Conservation (phyloP, 352 stramenopile genomes). For the Phytopythium cucurbitacearum region DNA sequence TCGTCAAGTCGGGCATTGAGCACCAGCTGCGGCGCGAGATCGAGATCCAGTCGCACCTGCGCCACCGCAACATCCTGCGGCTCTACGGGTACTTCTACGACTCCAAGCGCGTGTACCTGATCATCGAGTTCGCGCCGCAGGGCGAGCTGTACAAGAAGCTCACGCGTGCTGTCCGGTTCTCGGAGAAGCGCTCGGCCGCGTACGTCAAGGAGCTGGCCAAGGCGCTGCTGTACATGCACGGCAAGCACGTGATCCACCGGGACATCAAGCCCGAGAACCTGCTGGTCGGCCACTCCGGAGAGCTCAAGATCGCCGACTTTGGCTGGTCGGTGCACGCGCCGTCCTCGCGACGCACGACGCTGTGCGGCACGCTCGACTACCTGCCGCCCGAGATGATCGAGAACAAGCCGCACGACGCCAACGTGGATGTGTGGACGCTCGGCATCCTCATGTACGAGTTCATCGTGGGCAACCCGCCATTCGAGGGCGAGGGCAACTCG, state of each 20-base stretch:
- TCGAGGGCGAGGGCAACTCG: slow-evolving; percentile 94
- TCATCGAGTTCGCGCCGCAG: slow-evolving; percentile 98
- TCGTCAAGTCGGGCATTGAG: slow-evolving; percentile 97
- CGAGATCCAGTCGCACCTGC: slow-evolving; percentile 98
- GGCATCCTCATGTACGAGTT: slow-evolving; percentile 99
- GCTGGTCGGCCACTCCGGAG: slow-evolving; percentile 90
- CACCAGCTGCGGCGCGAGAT: slow-evolving; percentile 99
- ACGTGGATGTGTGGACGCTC: slow-evolving; percentile 97
- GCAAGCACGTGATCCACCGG: slow-evolving; percentile 99
- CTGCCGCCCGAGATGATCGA: slow-evolving; percentile 99
- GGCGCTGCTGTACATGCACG: slow-evolving; percentile 97
- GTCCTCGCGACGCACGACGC: slow-evolving; percentile 94
- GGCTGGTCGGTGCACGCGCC: slow-evolving; percentile 99
- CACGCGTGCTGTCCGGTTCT: slow-evolving; percentile 88
- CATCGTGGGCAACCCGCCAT: slow-evolving; percentile 95
- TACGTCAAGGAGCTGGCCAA: slow-evolving; percentile 95
- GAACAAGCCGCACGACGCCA: slow-evolving; percentile 96
- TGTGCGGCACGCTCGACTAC: slow-evolving; percentile 99
- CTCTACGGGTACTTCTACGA: slow-evolving; percentile 99
- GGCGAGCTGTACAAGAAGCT: slow-evolving; percentile 99
- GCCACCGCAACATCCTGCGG: slow-evolving; percentile 96
- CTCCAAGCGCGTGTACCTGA: slow-evolving; percentile 98
- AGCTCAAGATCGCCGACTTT: slow-evolving; percentile 99
- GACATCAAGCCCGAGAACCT: slow-evolving; percentile 99
- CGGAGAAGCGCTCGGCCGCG: slow-evolving; percentile 87